These are phyloP conservation scores for Pyrenophora tritici-repentis DNA, from an alignment of 2,329 filamentous ascomycete species.

Conservation along the genomic window DNA sequence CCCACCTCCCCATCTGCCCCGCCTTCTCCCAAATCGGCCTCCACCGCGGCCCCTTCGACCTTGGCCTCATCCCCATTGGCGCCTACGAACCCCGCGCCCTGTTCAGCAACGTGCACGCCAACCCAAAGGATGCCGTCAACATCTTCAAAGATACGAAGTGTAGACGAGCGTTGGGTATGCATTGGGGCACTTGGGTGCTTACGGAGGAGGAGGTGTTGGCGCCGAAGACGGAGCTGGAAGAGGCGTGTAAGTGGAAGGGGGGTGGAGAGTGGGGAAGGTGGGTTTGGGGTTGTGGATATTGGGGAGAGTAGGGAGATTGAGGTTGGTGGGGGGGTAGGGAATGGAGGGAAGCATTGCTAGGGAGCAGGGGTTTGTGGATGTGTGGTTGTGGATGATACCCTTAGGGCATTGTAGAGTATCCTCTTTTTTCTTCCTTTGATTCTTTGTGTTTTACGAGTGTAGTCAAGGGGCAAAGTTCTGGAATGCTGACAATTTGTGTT, in stretches of 20 bases:
- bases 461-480: no score
- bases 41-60: slow-evolving; percentile 81
- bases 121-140: slow-evolving; percentile 84
- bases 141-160: slow-evolving; percentile 87
- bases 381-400: neutral
- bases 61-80: slow-evolving; percentile 91
- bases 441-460: no score
- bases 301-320: slow-evolving; percentile 75
- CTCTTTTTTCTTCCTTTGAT: no score
- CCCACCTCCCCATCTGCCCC: slow-evolving; percentile 72
- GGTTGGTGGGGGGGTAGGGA: slow-evolving; percentile 3
- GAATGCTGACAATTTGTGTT: no score
- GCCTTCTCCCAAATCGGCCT: slow-evolving; percentile 84
- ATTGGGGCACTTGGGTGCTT: slow-evolving; percentile 88
- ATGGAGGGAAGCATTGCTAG: no score
- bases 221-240: slow-evolving; percentile 72
- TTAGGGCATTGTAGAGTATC: neutral
- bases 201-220: slow-evolving; percentile 85
- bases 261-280: slow-evolving; percentile 77
- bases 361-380: neutral
- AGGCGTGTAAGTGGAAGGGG: slow-evolving; percentile 72
- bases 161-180: slow-evolving; percentile 78
- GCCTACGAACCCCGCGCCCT: slow-evolving; percentile 77
- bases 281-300: slow-evolving; percentile 84
- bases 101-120: slow-evolving; percentile 82